Evolutionary conservation across 257 asterid species (phyloP).

Genomic region (Solanum appendiculatum): DNA sequence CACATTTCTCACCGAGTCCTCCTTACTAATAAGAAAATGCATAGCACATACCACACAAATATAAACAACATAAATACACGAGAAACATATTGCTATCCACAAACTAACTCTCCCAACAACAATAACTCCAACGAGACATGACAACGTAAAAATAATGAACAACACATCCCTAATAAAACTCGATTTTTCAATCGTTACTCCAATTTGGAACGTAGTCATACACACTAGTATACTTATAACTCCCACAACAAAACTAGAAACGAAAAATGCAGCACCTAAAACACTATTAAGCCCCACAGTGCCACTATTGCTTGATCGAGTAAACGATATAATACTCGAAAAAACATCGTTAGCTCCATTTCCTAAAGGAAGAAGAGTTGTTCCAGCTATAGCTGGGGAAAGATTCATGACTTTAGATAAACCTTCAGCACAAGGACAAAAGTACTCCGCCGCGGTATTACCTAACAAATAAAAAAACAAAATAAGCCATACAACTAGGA

Average conservation of each 20-base stretch:
- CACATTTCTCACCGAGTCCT: not conserved
- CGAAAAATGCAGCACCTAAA: slow-evolving; percentile 74
- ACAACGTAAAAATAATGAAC: slow-evolving; percentile 45
- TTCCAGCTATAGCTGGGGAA: slow-evolving; percentile 72
- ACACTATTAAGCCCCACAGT: slow-evolving; percentile 65
- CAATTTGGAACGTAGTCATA: not conserved
- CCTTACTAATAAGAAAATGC: slow-evolving; percentile 28
- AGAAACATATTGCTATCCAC: slow-evolving; percentile 43
- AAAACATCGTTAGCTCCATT: slow-evolving; percentile 83
- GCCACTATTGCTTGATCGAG: slow-evolving; percentile 32
- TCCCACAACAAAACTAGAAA: slow-evolving; percentile 68
- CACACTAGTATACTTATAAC: slow-evolving; percentile 38
- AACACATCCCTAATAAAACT: slow-evolving; percentile 67
- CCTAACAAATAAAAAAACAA: slow-evolving; percentile 55
- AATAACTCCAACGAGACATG: slow-evolving; percentile 37
- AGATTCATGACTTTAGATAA: slow-evolving; percentile 40
- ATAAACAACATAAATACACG: slow-evolving; percentile 38
- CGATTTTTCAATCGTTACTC: slow-evolving; percentile 22
- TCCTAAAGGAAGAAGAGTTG: slow-evolving; percentile 79
- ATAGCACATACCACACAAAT: slow-evolving; percentile 41
- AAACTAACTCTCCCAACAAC: slow-evolving; percentile 28
- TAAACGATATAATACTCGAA: slow-evolving; percentile 47
- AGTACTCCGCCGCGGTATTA: slow-evolving; percentile 64
- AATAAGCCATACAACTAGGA: slow-evolving; percentile 42
- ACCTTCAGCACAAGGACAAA: slow-evolving; percentile 54